Evolutionary conservation across 2,329 filamentous ascomycete genomes (phyloP).

Genomic region (Neonectria neomacrospora): DNA sequence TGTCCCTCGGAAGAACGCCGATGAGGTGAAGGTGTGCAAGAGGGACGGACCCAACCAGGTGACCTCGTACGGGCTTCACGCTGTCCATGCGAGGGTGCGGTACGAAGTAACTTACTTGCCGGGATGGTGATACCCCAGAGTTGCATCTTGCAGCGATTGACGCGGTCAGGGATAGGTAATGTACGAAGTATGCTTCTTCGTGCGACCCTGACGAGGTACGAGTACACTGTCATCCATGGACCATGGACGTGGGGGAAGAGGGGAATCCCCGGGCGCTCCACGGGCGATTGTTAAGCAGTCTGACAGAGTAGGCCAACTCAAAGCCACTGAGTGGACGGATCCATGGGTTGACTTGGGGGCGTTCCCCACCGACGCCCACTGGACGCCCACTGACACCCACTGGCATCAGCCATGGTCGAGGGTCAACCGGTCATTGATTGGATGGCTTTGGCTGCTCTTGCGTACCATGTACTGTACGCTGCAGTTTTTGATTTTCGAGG

Average conservation of each 20-base stretch:
- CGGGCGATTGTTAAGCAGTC: slow-evolving; percentile 44
- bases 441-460: slow-evolving; percentile 1
- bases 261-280: slow-evolving; percentile 36
- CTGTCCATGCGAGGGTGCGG: not conserved
- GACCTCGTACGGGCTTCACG: not conserved
- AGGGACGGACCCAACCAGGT: not conserved
- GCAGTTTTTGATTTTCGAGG: not conserved
- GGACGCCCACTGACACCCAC: not conserved
- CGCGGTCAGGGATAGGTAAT: not conserved
- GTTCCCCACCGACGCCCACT: slow-evolving; percentile 13
- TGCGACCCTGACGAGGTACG: not conserved
- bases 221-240: not conserved
- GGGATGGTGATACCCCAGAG: not conserved
- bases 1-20: slow-evolving; percentile 23
- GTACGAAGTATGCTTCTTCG: not conserved
- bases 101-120: not conserved
- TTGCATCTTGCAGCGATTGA: slow-evolving; percentile 7
- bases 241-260: slow-evolving; percentile 30
- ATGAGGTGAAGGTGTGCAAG: not conserved
- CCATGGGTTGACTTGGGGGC: not conserved
- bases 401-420: not conserved
- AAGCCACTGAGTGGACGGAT: slow-evolving; percentile 18
- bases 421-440: too few relatives aligned
- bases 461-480: not conserved
- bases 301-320: not conserved